Percentiles rank a stretch among this genome's conserved stretches.
phyloP scores from a whole-genome alignment of 148 eudicot genomes.

The Chenopodium album region DNA sequence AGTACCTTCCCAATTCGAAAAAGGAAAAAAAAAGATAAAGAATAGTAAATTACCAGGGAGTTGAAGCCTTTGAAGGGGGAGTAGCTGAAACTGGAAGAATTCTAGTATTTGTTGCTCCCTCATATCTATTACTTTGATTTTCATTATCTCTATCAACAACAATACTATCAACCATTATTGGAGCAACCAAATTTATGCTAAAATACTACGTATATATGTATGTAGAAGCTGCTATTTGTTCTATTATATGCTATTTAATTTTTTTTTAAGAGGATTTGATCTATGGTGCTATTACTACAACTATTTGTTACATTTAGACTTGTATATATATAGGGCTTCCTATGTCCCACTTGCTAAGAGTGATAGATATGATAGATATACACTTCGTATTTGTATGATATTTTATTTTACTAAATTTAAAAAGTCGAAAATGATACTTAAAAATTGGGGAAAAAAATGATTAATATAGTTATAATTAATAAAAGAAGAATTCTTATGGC shows the following conservation, averaged over 20 bases:
- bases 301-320: not conserved
- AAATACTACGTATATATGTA: not conserved
- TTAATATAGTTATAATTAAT: no score
- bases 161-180: constrained; percentile 28
- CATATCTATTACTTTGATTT: not conserved
- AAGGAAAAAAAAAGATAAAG: no score
- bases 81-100: constrained; percentile 31
- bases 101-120: not conserved
- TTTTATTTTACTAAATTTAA: no score
- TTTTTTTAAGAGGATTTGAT: no score
- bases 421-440: no score
- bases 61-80: constrained; percentile 11
- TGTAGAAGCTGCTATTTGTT: not conserved
- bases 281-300: not conserved
- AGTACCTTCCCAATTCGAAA: no score
- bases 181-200: not conserved
- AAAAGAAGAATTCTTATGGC: no score
- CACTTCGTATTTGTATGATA: no score
- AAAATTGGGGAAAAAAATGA: no score
- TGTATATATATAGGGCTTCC: not conserved
- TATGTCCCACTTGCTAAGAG: no score
- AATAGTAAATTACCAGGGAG: not conserved
- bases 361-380: no score
- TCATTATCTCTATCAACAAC: constrained; percentile 12
- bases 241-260: not conserved